Evolutionary conservation across 768 basidiomycete species (phyloP).

Genomic region (Hericium rajendrae): DNA sequence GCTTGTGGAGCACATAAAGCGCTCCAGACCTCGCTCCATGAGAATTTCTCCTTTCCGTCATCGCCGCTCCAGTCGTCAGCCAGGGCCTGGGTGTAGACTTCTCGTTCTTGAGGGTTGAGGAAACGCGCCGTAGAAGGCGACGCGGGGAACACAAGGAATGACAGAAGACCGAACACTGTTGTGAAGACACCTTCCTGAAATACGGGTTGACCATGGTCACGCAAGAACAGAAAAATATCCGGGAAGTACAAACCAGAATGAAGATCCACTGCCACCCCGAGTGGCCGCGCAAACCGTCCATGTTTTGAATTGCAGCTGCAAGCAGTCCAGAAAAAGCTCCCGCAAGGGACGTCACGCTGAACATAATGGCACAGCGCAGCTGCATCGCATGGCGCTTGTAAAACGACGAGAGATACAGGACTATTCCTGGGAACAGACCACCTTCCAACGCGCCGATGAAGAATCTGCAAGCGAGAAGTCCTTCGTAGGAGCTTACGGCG

Average conservation of each 20-base stretch:
- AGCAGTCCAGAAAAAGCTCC: constrained; percentile 59
- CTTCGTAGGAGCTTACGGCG: constrained; percentile 37
- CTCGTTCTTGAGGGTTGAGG: constrained; percentile 40
- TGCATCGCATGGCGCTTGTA: constrained; percentile 21
- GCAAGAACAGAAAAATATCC: neutral
- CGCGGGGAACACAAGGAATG: constrained; percentile 41
- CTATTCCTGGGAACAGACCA: constrained; percentile 36
- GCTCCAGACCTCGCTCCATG: constrained; percentile 44
- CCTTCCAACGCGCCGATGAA: constrained; percentile 49
- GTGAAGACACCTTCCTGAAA: constrained; percentile 53
- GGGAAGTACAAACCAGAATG: constrained; percentile 31
- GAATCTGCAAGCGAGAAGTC: constrained; percentile 41
- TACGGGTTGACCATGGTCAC: neutral
- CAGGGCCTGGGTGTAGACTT: constrained; percentile 26
- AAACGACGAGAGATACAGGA: constrained; percentile 19
- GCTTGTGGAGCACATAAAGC: constrained; percentile 44
- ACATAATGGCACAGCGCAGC: constrained; percentile 32
- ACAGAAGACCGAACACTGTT: constrained; percentile 39
- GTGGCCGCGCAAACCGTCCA: constrained; percentile 42
- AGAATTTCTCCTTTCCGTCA: constrained; percentile 36
- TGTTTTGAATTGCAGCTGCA: constrained; percentile 47
- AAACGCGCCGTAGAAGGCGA: constrained; percentile 37
- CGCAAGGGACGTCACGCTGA: constrained; percentile 35
- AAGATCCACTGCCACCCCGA: constrained; percentile 65
- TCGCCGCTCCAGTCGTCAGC: constrained; percentile 20